These are phyloP conservation scores for Hura crepitans DNA, from an alignment of 441 rosid species.

Conservation along the genomic window DNA sequence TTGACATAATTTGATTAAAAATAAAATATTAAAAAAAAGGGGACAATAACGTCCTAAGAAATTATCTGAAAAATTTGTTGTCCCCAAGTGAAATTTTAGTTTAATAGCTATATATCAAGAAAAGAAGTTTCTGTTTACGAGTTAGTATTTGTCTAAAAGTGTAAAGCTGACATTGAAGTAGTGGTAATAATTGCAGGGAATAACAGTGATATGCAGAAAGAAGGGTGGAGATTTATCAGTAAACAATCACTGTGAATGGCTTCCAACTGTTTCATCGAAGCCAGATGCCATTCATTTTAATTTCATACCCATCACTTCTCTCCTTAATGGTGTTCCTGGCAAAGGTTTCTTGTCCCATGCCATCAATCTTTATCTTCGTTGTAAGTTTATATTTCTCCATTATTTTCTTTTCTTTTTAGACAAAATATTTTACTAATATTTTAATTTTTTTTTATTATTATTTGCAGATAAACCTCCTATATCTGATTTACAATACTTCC, in stretches of 20 bases:
- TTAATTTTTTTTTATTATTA: not conserved
- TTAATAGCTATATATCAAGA: too few relatives aligned
- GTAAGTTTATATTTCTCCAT: conserved; percentile 37
- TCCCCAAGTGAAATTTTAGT: too few relatives aligned
- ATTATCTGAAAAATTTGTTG: too few relatives aligned
- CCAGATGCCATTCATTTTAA: conserved; percentile 68
- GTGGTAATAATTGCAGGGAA: conserved; percentile 51
- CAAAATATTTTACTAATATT: not conserved
- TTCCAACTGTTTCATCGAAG: conserved; percentile 62
- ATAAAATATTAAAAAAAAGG: too few relatives aligned
- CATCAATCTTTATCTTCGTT: conserved; percentile 85
- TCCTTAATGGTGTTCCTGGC: conserved; percentile 72
- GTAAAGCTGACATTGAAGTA: not conserved
- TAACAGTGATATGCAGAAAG: conserved; percentile 57
- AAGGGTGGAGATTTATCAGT: conserved; percentile 64
- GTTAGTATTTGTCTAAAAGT: not conserved
- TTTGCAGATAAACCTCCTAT: conserved; percentile 81
- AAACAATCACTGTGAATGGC: conserved; percentile 75
- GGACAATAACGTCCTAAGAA: too few relatives aligned
- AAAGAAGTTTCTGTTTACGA: too few relatives aligned
- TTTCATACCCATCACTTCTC: conserved; percentile 81
- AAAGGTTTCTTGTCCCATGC: conserved; percentile 85
- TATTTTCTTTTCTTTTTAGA: not conserved
- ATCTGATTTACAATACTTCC: conserved; percentile 59
- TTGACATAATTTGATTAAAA: too few relatives aligned